Base-by-base conservation (phyloP, 2,329 filamentous ascomycete genomes). In the Orbilia ellipsospora region DNA sequence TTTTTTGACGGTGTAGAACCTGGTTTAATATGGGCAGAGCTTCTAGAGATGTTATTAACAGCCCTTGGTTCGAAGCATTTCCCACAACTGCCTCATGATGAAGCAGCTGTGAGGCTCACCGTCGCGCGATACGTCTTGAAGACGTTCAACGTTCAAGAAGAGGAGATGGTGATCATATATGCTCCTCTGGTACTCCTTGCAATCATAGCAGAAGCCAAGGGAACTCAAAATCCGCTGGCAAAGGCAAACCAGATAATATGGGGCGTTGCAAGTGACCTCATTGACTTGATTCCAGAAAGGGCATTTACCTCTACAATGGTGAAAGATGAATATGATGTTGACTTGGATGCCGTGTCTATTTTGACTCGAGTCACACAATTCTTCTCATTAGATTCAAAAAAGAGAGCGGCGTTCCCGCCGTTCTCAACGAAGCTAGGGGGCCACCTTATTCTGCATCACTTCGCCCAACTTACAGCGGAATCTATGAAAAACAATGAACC, bases 1-100 rank as follows among this genome's bases (percentile, higher is more conserved):
- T 99, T 99, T 83, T 99, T 99, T 79, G 95, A 99, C 81, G 94
- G 94, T 4, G 94, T 98, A 45, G 95, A 99, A 82, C 96, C 94
- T 79, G 91, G 92, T 6, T 85, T 98, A 18, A 97, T 99, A 55
- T 99, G 96, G 85, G 90, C 90, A 56, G 92, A 96, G 80, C 86
- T 97, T 67, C 84, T 92, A 67, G 85, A 88, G 12, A 85, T 95
- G 50, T 84, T 95, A 73, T 82, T 84, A 36, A 83, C 84, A 16
- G 70, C 78, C 81, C 84, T 55, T 67, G 83, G 26, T 85, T 86
- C 0, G 86, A 89, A 78, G 85, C 87, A 75, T n/a, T 75, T 69
- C 40, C 52, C 64, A 2, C 40, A n/a, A 83, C 89, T 63, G 84
- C 85, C 1, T 83, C 86, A 4, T 85, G 84, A 59, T 20, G 83